Base-by-base conservation (phyloP, 202 grass and related monocot species). In the Zizania palustris region DNA sequence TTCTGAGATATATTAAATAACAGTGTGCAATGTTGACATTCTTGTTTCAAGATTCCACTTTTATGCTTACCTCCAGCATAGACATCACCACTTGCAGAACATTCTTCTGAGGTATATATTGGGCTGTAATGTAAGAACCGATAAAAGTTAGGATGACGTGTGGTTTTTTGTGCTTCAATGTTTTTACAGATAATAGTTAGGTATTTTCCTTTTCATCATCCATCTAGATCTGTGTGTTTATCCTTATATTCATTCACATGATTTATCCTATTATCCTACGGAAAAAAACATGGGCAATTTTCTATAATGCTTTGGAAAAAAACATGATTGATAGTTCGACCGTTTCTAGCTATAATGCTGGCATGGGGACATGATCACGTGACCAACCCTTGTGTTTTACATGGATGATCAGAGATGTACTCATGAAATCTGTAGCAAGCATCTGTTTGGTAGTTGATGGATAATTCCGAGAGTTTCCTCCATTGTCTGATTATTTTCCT, bases 81-180 rank as follows among this genome's bases (percentile, higher is more conserved):
- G 12, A 85, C 83, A 63, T 85, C 83, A 74, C 83, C 83, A 62
- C 34, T 69, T 45, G 75, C 36, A 67, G 83, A 85, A 76, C 83
- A 85, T 39, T 85, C 77, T 44, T 75, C 53, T 33, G 71, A 57
- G 33, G 33, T 42, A 57, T 67, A 75, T 43, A 75, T 83, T 80
- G 80, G 76, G 69, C 80, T 79, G 59, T 56, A 55, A 81, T 11
- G 28, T 28, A 34, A 28, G 41, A 60, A 45, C 8, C 0, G 15
- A 35, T 10, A 22, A 14, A 46, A 28, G n/a, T 36, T 9, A 20
- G 44, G 44, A 11, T 59, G 12, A 67, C 22, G 20, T 65, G 6
- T 72, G 45, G 51, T n/a, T n/a, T 38, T 28, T 28, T 28, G 28
- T 28, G 18, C 11, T 38, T 13, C 48, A 16, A 3, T 56, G 21